Evolutionary conservation across 148 eudicot genomes (phyloP).

Genomic region (Vaccinium darrowii): DNA sequence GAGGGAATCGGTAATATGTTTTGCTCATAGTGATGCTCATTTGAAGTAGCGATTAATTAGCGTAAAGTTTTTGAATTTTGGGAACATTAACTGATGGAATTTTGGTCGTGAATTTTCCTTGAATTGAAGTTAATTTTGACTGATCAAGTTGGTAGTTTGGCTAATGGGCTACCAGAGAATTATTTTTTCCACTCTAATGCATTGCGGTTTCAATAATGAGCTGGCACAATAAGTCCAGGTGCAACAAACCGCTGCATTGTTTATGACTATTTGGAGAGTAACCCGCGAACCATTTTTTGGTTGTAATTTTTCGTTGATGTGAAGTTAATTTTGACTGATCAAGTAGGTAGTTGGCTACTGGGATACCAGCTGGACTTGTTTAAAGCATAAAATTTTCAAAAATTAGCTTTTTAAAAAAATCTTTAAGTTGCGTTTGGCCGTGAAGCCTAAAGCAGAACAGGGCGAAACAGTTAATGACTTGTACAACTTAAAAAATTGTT

Average conservation of each 20-base stretch:
- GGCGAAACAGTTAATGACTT: too few species aligned
- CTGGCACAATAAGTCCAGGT: too few species aligned
- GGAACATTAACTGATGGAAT: not conserved
- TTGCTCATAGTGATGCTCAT: not conserved
- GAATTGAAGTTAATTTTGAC: not conserved
- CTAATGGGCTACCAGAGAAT: too few species aligned
- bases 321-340: not conserved
- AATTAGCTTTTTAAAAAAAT: too few species aligned
- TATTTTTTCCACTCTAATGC: too few species aligned
- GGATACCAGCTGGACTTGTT: not conserved
- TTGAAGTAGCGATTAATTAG: not conserved
- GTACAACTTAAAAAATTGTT: not conserved
- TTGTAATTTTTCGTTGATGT: not conserved
- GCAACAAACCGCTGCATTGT: too few species aligned
- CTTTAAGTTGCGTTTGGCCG: not conserved
- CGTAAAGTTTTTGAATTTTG: not conserved
- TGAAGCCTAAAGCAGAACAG: not conserved
- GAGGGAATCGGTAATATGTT: conserved; percentile 65
- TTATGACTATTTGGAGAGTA: too few species aligned
- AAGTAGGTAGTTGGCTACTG: not conserved
- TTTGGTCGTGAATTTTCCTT: too few species aligned
- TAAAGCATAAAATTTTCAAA: too few species aligned
- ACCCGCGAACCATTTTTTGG: too few species aligned
- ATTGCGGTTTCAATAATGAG: too few species aligned
- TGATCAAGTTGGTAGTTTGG: too few species aligned